phyloP scores from a whole-genome alignment of 1,284 basidiomycete species.

The Sporisorium exsertum region DNA sequence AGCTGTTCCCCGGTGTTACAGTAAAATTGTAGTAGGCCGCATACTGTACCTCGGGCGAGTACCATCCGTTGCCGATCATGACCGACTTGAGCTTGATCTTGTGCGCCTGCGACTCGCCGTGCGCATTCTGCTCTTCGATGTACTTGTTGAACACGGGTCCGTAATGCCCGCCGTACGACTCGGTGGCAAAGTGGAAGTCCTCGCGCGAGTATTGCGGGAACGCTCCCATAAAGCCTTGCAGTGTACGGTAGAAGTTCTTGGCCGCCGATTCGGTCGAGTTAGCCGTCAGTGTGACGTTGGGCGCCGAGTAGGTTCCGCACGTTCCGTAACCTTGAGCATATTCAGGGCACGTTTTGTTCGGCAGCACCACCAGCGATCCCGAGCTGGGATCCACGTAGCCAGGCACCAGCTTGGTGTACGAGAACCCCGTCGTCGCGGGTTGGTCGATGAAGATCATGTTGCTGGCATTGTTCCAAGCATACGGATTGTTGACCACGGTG shows the following conservation, averaged over 20 bases:
- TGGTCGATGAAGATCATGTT: conserved; percentile 83
- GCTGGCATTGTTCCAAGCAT: conserved; percentile 77
- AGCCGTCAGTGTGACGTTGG: conserved; percentile 48
- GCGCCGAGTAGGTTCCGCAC: conserved; percentile 52
- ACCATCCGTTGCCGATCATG: conserved; percentile 73
- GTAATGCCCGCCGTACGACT: conserved; percentile 74
- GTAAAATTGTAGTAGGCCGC: conserved; percentile 59
- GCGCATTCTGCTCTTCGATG: conserved; percentile 75
- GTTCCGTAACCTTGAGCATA: conserved; percentile 36
- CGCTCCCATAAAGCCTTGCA: conserved; percentile 72
- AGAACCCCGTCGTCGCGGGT: conserved; percentile 70
- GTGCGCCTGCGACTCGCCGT: conserved; percentile 71
- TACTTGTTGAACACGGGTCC: conserved; percentile 73
- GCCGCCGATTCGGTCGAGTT: conserved; percentile 56
- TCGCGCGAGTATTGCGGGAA: conserved; percentile 51
- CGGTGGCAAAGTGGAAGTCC: conserved; percentile 75
- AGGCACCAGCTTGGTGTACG: conserved; percentile 48
- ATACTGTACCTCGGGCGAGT: conserved; percentile 54
- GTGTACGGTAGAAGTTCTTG: conserved; percentile 71
- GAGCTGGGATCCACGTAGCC: conserved; percentile 43
- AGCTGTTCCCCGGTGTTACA: conserved; percentile 53
- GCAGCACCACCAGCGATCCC: conserved; percentile 31
- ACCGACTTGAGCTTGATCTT: conserved; percentile 76
- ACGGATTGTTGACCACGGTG: conserved; percentile 74
- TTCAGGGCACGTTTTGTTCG: conserved; percentile 42